Conservation (phyloP, 1,284 basidiomycete genomes). For the Microstroma glucosiphilum region DNA sequence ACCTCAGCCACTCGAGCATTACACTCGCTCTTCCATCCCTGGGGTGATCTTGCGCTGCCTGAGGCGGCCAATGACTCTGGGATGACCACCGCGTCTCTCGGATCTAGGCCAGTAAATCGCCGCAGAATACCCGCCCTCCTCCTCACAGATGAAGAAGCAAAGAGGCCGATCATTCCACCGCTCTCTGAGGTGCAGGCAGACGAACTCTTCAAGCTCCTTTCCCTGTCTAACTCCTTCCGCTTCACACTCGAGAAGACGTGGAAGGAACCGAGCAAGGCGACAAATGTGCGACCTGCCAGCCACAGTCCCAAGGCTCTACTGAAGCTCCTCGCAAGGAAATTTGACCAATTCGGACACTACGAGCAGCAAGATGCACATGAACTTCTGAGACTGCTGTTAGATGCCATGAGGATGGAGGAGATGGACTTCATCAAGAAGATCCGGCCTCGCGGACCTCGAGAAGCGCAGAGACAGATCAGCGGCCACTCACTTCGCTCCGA, state of each 20-base stretch:
- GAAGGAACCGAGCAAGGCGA: conserved; percentile 12
- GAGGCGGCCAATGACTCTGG: background rate
- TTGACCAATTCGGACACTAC: conserved; percentile 81
- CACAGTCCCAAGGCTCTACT: conserved; percentile 57
- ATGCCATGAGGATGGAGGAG: conserved; percentile 93
- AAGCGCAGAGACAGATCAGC: background rate
- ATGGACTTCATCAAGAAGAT: conserved; percentile 78
- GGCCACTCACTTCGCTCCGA: too few relatives aligned
- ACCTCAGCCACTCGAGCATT: conserved; percentile 60
- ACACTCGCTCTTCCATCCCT: conserved; percentile 13
- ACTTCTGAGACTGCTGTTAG: conserved; percentile 76
- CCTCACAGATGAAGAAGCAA: conserved; percentile 23
- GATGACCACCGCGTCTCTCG: background rate
- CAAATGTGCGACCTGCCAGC: background rate
- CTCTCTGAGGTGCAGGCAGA: conserved; percentile 19
- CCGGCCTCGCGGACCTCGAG: conserved; percentile 54
- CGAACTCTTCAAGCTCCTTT: conserved; percentile 16
- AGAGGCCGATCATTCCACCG: background rate
- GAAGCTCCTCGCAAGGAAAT: conserved; percentile 68
- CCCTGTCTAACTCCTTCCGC: conserved; percentile 36
- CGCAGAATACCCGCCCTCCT: conserved; percentile 28
- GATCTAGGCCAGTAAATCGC: conserved; percentile 15
- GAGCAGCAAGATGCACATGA: conserved; percentile 90
- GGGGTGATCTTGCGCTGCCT: conserved; percentile 1
- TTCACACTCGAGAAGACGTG: conserved; percentile 38